Evolutionary conservation across 352 stramenopile species (phyloP), one percentile per base, ranked within the genome.

Genomic region (Globisporangium mamillatum): DNA sequence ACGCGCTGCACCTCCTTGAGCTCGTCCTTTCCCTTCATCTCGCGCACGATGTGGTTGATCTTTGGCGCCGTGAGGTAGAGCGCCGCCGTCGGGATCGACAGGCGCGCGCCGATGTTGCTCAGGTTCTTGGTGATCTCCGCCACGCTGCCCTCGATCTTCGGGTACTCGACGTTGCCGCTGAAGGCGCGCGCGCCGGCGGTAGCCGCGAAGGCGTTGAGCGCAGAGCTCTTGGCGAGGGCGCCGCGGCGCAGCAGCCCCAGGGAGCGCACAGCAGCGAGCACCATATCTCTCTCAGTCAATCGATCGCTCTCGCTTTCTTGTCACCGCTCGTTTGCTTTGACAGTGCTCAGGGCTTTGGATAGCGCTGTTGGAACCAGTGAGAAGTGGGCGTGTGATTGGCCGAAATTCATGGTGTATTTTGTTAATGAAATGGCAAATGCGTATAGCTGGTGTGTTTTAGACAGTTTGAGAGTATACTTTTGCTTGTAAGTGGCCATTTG

Each of bases 101-200:
- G 75, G 0, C 85, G 85, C 65, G 77, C 81, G 70, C 85, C 85
- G 67, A 93, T 93, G 41, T 75, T 79, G 53, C 75, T 91, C 60
- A 93, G 74, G 68, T 74, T 75, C 69, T 86, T 88, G 62, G 83
- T 90, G 70, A 93, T 69, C 58, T 93, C 85, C 7, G 74, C 70
- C 60, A 91, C 85, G 18, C 77, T 88, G 59, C 85, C 85, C 50
- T 93, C 83, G 54, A 93, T 86, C 65, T 86, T 86, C 58, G 85
- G 85, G 77, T 93, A 93, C 68, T 93, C 83, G 67, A 88, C 85
- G 68, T 93, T 93, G 62, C 85, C 85, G 64, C 85, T 93, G 75
- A 92, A 93, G 46, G 80, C 75, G 53, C 85, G 85, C 58, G 71
- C 60, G 52, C 56, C 60, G 3, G 48, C 55, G 16, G 22, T 32